Percentiles rank a stretch among this genome's conserved stretches.
Conservation (phyloP, 345 rosid species). For the Chamaenerion angustifolium region DNA sequence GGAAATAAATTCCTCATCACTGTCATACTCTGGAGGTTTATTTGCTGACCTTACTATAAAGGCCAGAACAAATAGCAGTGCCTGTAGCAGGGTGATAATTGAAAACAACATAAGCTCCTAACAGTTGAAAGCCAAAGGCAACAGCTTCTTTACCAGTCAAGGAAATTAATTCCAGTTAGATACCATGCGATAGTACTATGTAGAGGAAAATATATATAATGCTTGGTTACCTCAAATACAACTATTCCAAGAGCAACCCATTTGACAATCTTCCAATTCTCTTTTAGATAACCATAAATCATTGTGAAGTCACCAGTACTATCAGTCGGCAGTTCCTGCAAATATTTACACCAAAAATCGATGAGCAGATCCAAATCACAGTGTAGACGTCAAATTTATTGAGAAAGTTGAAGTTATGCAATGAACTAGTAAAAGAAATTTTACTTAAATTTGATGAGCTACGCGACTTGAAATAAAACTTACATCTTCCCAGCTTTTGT, state of each 20-base stretch:
- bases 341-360: neutral
- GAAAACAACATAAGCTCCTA: neutral
- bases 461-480: slow-evolving; percentile 8
- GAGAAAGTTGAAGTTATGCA: no score
- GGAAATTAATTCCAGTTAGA: no score
- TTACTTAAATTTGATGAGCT: no score
- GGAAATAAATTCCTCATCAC: slow-evolving; percentile 70
- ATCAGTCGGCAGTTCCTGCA: slow-evolving; percentile 72
- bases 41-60: slow-evolving; percentile 65
- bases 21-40: slow-evolving; percentile 66
- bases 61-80: slow-evolving; percentile 59
- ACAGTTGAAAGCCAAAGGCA: neutral
- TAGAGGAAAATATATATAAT: neutral
- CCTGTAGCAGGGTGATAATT: slow-evolving; percentile 25
- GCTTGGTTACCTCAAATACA: slow-evolving; percentile 51
- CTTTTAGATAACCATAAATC: slow-evolving; percentile 62
- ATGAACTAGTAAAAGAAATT: neutral
- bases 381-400: slow-evolving; percentile 3
- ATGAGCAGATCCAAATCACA: neutral
- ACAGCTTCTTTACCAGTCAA: no score
- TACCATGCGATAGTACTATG: no score
- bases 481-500: slow-evolving; percentile 80
- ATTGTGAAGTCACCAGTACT: slow-evolving; percentile 62
- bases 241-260: slow-evolving; percentile 94
- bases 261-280: slow-evolving; percentile 60